Evolutionary conservation across 805 yeast genomes (phyloP), one percentile per base, ranked within the genome.

Genomic region (Suhomyces kilbournensis): DNA sequence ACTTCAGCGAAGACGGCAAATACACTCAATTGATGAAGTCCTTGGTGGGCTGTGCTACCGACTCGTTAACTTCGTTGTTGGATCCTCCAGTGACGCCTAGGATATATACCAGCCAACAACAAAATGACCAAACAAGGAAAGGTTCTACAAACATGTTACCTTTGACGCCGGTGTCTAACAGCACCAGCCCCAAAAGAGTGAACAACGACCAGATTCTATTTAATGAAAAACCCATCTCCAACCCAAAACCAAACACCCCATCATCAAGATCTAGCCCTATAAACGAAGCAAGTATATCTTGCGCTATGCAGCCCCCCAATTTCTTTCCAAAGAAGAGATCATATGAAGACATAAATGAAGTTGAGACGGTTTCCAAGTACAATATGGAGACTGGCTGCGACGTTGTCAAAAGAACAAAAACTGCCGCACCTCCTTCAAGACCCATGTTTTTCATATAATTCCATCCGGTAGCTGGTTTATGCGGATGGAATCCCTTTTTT

Each of bases 1-100:
- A 76, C 61, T 75, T 74, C 60, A 65, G 67, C 55, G 71, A 72
- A 38, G 62, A 60, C 44, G 65, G 68, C 45, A 72, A 71, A 53
- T 66, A 67, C 58, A 63, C 69, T 48, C 62, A 63, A 47, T 65
- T 71, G 54, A 74, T 74, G 79, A 67, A 63, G 52, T 56, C 64
- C 30, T 58, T 74, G 56, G 66, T 72, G 40, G 61, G 62, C 30
- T 68, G 65, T 51, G 68, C 74, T 44, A 67, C 68, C 53, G 58
- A 60, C 28, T 64, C 62, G 39, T 61, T 67, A 56, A 55, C 52
- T 10, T 30, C 56, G 25, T 50, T 56, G 50, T 56, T 56, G 58
- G 58, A 60, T 49, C 47, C 62, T 22, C 69, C 71, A 25, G 63
- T 70, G 43, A 72, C 76, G 6, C 77, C 78, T 19, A 69, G 56